Percentiles rank a stretch among this genome's conserved stretches.
Evolutionary conservation across 129 eudicot genomes (phyloP).

Genomic region (Flaveria bidentis): DNA sequence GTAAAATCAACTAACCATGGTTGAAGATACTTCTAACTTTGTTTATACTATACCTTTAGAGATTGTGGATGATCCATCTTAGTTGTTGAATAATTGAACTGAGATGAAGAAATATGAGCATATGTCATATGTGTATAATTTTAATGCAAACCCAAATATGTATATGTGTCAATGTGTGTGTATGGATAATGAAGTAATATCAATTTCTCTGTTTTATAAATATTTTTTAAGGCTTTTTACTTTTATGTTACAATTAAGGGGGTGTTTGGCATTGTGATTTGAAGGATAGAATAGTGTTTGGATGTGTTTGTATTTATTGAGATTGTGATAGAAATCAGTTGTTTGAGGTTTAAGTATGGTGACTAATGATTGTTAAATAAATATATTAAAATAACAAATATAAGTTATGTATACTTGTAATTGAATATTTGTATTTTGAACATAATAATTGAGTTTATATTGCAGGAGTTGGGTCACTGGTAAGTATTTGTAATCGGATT

Average conservation of each 20-base stretch:
- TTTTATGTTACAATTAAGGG: not conserved
- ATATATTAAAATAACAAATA: too few relatives aligned
- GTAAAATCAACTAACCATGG: constrained; percentile 30
- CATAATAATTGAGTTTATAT: not conserved
- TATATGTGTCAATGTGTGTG: constrained; percentile 1
- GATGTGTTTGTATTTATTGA: not conserved
- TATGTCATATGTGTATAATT: constrained; percentile 18
- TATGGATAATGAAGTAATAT: constrained; percentile 15
- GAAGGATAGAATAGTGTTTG: not conserved
- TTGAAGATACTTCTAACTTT: constrained; percentile 16
- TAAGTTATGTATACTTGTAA: not conserved
- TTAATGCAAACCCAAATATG: constrained; percentile 10
- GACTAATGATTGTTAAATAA: too few relatives aligned
- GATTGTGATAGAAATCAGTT: not conserved
- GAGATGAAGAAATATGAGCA: constrained; percentile 11
- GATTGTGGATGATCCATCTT: constrained; percentile 22
- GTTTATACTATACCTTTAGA: not conserved
- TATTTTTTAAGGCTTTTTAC: too few relatives aligned
- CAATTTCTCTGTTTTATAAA: not conserved
- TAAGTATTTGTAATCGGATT: too few relatives aligned
- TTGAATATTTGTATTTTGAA: not conserved
- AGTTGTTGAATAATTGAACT: constrained; percentile 31
- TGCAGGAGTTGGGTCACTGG: too few relatives aligned
- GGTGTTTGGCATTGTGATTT: not conserved
- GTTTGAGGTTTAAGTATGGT: not conserved